These are phyloP conservation scores for Tillandsia fasciculata DNA, from an alignment of 176 grass and related monocot species.

Conservation along the genomic window DNA sequence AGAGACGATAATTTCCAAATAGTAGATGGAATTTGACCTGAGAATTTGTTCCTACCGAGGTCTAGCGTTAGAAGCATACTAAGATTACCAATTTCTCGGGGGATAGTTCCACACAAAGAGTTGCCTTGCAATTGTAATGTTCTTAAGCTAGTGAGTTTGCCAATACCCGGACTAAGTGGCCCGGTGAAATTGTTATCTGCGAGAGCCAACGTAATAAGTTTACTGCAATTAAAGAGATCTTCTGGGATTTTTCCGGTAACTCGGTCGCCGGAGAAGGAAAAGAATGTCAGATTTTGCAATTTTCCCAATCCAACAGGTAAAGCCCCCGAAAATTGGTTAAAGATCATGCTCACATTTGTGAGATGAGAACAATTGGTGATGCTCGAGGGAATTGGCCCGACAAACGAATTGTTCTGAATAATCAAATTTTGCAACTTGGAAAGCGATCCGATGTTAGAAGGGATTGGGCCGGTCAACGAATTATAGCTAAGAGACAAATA, in stretches of 20 bases:
- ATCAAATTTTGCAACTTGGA: conserved; percentile 29
- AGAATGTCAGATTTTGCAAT: conserved; percentile 34
- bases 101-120: conserved; percentile 43
- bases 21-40: conserved; percentile 30
- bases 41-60: conserved; percentile 35
- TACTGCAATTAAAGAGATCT: conserved; percentile 53
- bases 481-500: conserved; percentile 44
- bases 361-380: conserved; percentile 62
- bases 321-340: conserved; percentile 40
- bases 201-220: conserved; percentile 30
- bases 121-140: conserved; percentile 45
- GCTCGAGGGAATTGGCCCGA: conserved; percentile 48
- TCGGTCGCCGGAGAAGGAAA: conserved; percentile 16
- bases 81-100: conserved; percentile 61
- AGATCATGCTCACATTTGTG: conserved; percentile 40
- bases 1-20: conserved; percentile 41
- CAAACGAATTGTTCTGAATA: conserved; percentile 31
- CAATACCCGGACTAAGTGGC: conserved; percentile 33
- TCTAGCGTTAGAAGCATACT: conserved; percentile 28
- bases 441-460: conserved; percentile 41
- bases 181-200: conserved; percentile 40
- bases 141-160: conserved; percentile 26
- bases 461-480: conserved; percentile 45
- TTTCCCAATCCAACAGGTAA: conserved; percentile 43
- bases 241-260: conserved; percentile 49